Evolutionary conservation across 192 early-diverging fungal species (phyloP).

Genomic region (Mortierella hygrophila): DNA sequence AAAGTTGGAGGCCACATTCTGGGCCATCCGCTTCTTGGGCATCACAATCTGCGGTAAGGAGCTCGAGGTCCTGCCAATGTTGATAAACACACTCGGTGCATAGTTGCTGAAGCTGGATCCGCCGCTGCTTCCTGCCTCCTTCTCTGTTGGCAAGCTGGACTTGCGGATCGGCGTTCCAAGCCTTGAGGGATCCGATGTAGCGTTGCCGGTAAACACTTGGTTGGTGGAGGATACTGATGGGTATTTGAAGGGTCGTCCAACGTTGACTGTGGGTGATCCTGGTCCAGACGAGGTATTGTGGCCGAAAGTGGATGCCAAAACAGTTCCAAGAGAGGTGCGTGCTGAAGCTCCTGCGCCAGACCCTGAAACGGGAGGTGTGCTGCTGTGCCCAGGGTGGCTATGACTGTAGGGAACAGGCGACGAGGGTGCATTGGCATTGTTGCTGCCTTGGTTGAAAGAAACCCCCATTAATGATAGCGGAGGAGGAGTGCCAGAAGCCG

Average conservation of each 20-base stretch:
- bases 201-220: neutral
- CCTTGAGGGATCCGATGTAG: constrained; percentile 2
- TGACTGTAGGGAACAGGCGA: neutral
- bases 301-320: constrained; percentile 33
- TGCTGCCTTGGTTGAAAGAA: neutral
- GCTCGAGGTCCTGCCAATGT: constrained; percentile 36
- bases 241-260: constrained; percentile 31
- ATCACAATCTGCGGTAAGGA: constrained; percentile 53
- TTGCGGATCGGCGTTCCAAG: constrained; percentile 18
- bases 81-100: constrained; percentile 42
- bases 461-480: neutral
- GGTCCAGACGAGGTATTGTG: constrained; percentile 10
- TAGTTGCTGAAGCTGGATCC: constrained; percentile 5
- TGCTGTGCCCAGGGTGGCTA: neutral
- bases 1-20: constrained; percentile 50
- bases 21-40: constrained; percentile 45
- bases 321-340: constrained; percentile 28
- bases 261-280: constrained; percentile 2
- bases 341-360: neutral
- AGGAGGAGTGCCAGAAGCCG: constrained; percentile 15
- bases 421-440: neutral
- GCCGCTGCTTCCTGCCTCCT: neutral
- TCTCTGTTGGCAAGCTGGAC: constrained; percentile 3
- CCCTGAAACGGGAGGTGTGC: constrained; percentile 5
- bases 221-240: constrained; percentile 6